These are phyloP conservation scores for Lipomyces japonicus DNA, from an alignment of 805 yeast genomes.

Conservation along the genomic window DNA sequence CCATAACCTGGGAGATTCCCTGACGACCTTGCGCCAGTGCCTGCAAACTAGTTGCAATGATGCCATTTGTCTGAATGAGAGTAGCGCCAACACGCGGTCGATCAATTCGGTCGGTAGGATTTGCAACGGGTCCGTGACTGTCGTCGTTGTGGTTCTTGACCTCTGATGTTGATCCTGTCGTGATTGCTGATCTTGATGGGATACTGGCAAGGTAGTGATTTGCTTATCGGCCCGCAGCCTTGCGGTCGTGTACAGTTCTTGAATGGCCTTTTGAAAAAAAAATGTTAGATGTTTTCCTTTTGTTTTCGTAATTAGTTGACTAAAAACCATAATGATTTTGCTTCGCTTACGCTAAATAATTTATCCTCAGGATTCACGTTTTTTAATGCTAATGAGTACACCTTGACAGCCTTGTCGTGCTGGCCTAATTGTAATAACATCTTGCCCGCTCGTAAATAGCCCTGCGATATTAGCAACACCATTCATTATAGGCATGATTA, in stretches of 20 bases:
- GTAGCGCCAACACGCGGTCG: slow-evolving; percentile 4
- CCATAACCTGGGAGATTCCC: slow-evolving; percentile 7
- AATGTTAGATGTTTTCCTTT: too few relatives aligned
- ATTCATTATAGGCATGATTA: too few relatives aligned
- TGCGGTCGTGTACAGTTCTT: too few relatives aligned
- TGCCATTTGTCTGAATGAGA: slow-evolving; percentile 4
- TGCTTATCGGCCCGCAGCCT: too few relatives aligned
- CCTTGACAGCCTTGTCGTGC: slow-evolving; percentile 2
- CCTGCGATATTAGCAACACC: too few relatives aligned
- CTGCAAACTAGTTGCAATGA: slow-evolving; percentile 6
- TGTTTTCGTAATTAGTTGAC: too few relatives aligned
- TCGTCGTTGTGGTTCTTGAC: too few relatives aligned
- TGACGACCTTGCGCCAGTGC: slow-evolving; percentile 7
- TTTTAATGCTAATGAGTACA: slow-evolving; percentile 5
- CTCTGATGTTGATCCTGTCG: too few relatives aligned
- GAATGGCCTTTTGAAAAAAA: too few relatives aligned
- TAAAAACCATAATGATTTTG: too few relatives aligned
- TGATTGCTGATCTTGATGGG: too few relatives aligned
- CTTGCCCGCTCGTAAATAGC: slow-evolving; percentile 18
- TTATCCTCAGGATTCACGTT: slow-evolving; percentile 2
- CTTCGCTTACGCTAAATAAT: not conserved
- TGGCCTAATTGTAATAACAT: slow-evolving; percentile 4
- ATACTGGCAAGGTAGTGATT: too few relatives aligned
- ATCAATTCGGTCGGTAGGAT: slow-evolving; percentile 13
- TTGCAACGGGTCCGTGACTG: slow-evolving; percentile 2